Base-by-base conservation (phyloP, 768 basidiomycete species). In the Kwoniella bestiolae region DNA sequence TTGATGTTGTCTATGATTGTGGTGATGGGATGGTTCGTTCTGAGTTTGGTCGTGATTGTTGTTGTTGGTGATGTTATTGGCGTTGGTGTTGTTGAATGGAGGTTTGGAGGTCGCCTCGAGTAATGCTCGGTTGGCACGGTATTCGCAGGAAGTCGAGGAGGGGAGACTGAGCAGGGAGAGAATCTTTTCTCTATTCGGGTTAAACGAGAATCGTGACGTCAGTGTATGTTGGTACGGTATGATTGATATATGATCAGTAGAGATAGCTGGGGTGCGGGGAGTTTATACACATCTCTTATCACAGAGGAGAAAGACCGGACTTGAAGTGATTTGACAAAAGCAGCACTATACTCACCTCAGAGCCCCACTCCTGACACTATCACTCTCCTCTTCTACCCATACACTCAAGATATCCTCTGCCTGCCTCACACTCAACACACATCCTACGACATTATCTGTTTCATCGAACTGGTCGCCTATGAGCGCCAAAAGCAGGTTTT, bases 371-470 rank as follows among this genome's bases (percentile, higher is more conserved):
- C 90, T 85, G 72, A 88, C 90, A 21, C 84, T 80, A 71, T 94
- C 91, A 5, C 84, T 87, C 70, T 92, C 93, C 62, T 88, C 85
- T 71, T 89, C 86, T 77, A 94, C 94, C 95, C 95, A 98, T 23
- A 98, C 75, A 70, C 89, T 91, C 61, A 98, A 84, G 67, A 97
- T 95, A 77, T 97, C 95, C 83, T 98, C 95, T 69, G 87, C 90
- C 57, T 73, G 68, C 71, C 95, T 83, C 61, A 95, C 93, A 77
- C 91, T 93, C 77, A 98, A 90, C 31, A 94, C 97, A 78, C 92
- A 93, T 45, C 94, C 95, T 74, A 93, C 94, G 34, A 98, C 92
- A 31, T 70, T 74, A 65, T 80, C 83, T 71, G 82, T 66, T 50
- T 81, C 80, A 49, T 90, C 89, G 73, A 96, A 95, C 81, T 91